These are phyloP conservation scores for Tetracladium marchalianum DNA, from an alignment of 495 filamentous ascomycete genomes.

Conservation along the genomic window DNA sequence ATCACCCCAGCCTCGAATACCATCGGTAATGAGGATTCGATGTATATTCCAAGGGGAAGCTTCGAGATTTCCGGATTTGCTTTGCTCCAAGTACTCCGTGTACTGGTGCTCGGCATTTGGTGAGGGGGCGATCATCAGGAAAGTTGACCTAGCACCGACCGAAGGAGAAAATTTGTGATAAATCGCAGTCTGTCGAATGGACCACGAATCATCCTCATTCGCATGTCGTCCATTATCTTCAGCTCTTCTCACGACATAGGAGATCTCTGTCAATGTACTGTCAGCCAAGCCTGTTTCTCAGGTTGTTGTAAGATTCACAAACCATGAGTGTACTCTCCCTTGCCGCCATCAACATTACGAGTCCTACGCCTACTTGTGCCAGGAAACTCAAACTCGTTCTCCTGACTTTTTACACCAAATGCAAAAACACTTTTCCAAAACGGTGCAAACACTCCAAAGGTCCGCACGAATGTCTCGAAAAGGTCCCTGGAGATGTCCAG, in stretches of 20 bases:
- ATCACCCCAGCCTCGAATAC: conserved; percentile 6
- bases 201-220: conserved; percentile 1
- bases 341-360: background rate
- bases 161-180: conserved; percentile 4
- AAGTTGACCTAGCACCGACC: background rate
- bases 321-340: no score
- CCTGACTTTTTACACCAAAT: conserved; percentile 5
- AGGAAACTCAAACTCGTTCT: conserved; percentile 13
- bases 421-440: conserved; percentile 10
- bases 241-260: conserved; percentile 7
- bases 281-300: background rate
- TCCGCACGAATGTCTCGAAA: conserved; percentile 5
- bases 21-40: conserved; percentile 9
- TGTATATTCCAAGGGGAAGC: conserved; percentile 7
- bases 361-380: background rate
- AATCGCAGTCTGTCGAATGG: conserved; percentile 12
- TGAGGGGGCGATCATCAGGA: conserved; percentile 9
- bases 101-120: background rate
- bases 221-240: conserved; percentile 3
- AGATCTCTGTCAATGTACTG: background rate
- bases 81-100: background rate
- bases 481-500: conserved; percentile 4
- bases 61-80: background rate
- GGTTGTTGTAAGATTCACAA: no score
- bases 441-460: background rate